phyloP scores from a whole-genome alignment of 768 basidiomycete species.

The Terana coerulea region DNA sequence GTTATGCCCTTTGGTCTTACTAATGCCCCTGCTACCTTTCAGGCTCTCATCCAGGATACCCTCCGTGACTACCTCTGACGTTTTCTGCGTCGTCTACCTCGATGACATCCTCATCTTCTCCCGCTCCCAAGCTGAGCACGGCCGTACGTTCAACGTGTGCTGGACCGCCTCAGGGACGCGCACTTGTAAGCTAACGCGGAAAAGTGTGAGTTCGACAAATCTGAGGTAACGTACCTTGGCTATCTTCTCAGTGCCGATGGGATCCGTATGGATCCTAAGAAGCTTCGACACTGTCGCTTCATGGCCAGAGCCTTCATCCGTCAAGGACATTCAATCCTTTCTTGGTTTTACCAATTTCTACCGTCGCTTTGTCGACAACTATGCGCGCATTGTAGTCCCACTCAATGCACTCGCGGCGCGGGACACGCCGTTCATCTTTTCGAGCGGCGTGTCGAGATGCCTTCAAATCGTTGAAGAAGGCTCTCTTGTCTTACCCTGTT shows the following conservation, averaged over 20 bases:
- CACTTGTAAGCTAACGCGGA: constrained; percentile 26
- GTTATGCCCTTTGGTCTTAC: constrained; percentile 33
- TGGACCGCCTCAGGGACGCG: constrained; percentile 25
- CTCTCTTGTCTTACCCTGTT: constrained; percentile 19
- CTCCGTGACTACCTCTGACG: constrained; percentile 15
- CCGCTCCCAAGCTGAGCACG: constrained; percentile 13
- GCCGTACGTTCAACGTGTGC: constrained; percentile 14
- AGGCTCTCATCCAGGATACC: constrained; percentile 13
- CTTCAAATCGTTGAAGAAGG: constrained; percentile 28
- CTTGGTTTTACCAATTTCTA: constrained; percentile 32
- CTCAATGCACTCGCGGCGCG: constrained; percentile 28
- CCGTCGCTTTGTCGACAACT: constrained; percentile 27
- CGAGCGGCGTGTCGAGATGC: constrained; percentile 13
- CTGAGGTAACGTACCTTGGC: constrained; percentile 39
- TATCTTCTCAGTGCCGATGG: constrained; percentile 30
- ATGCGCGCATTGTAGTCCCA: constrained; percentile 30
- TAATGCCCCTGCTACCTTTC: constrained; percentile 13
- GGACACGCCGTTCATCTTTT: constrained; percentile 19
- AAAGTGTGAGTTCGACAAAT: constrained; percentile 35
- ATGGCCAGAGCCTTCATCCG: constrained; percentile 26
- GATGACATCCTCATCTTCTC: constrained; percentile 18
- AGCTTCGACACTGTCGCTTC: constrained; percentile 31
- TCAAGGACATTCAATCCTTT: constrained; percentile 30
- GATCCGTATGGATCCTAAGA: constrained; percentile 35
- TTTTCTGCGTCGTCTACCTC: constrained; percentile 9